Conservation (phyloP, 805 yeast genomes). For the Wickerhamiella hasegawae region DNA sequence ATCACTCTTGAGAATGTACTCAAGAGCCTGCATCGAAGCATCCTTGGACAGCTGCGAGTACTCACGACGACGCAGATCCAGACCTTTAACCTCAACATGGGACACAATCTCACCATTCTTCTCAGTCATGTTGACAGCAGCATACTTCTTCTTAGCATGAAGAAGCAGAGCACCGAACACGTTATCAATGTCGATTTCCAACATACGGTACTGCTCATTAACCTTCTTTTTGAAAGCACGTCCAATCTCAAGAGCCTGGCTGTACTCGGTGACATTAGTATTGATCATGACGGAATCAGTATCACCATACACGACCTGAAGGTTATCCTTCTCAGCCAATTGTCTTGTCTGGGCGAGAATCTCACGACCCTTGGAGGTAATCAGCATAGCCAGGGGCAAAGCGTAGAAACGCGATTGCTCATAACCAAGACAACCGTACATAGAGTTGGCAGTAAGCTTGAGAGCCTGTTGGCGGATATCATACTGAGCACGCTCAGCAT, state of each 20-base stretch:
- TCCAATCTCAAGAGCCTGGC: constrained; percentile 71
- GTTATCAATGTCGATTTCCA: constrained; percentile 92
- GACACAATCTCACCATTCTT: constrained; percentile 37
- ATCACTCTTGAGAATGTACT: constrained; percentile 50
- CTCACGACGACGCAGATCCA: constrained; percentile 95
- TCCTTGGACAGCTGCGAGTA: constrained; percentile 87
- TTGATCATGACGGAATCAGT: constrained; percentile 98
- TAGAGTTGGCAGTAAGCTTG: constrained; percentile 95
- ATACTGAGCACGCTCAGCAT: constrained; percentile 56
- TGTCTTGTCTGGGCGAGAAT: constrained; percentile 85
- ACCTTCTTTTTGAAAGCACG: constrained; percentile 70
- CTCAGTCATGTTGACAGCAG: constrained; percentile 61
- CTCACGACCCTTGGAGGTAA: constrained; percentile 90
- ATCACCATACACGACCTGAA: constrained; percentile 91
- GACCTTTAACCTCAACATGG: constrained; percentile 78
- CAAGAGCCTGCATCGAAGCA: constrained; percentile 57
- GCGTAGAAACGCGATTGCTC: constrained; percentile 88
- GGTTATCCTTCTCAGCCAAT: constrained; percentile 68
- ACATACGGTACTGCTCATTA: constrained; percentile 69
- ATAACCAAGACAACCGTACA: constrained; percentile 97
- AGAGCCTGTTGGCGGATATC: constrained; percentile 93
- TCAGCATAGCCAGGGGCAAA: constrained; percentile 87
- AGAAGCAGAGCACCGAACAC: constrained; percentile 70
- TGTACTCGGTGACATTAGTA: constrained; percentile 53
- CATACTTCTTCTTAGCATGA: constrained; percentile 95